Conservation (phyloP, 2,329 filamentous ascomycete genomes). For the Coccinonectria pachysandricola region DNA sequence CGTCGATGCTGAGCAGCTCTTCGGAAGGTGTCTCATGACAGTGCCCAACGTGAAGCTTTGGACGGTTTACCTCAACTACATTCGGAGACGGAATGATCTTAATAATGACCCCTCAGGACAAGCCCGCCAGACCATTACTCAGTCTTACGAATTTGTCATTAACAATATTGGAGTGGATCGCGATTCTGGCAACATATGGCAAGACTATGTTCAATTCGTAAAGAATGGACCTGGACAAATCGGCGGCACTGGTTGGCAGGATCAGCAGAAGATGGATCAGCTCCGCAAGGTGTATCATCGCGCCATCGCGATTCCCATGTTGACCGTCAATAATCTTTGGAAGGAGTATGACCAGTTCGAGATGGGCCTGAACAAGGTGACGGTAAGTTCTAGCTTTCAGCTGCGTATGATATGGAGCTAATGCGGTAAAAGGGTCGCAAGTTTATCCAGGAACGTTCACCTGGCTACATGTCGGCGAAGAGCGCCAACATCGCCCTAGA, state of each 20-base stretch:
- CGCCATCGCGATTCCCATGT: conserved; percentile 78
- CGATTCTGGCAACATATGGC: conserved; percentile 82
- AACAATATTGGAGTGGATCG: conserved; percentile 84
- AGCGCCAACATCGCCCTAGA: conserved; percentile 85
- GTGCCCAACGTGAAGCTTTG: conserved; percentile 81
- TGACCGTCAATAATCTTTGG: conserved; percentile 76
- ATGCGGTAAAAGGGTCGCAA: conserved; percentile 97
- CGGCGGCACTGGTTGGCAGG: conserved; percentile 85
- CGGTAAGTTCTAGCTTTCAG: conserved; percentile 55
- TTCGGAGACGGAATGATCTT: conserved; percentile 82
- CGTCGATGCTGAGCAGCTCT: conserved; percentile 69
- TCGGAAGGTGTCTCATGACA: conserved; percentile 66
- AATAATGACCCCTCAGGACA: conserved; percentile 64
- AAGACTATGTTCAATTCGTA: conserved; percentile 90
- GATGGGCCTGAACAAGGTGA: conserved; percentile 84
- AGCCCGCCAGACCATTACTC: conserved; percentile 68
- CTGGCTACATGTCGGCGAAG: conserved; percentile 91
- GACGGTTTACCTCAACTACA: conserved; percentile 90
- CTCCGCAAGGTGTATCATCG: conserved; percentile 87
- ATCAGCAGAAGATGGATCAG: conserved; percentile 95
- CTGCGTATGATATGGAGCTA: too few species aligned
- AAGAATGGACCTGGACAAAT: conserved; percentile 77
- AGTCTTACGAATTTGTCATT: conserved; percentile 88
- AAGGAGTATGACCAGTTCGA: conserved; percentile 98
- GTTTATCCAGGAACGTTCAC: conserved; percentile 85